A percentile compares a stretch with the other conserved stretches of the same genome.
Conservation (phyloP, 805 yeast genomes). For the Lipomyces oligophaga region DNA sequence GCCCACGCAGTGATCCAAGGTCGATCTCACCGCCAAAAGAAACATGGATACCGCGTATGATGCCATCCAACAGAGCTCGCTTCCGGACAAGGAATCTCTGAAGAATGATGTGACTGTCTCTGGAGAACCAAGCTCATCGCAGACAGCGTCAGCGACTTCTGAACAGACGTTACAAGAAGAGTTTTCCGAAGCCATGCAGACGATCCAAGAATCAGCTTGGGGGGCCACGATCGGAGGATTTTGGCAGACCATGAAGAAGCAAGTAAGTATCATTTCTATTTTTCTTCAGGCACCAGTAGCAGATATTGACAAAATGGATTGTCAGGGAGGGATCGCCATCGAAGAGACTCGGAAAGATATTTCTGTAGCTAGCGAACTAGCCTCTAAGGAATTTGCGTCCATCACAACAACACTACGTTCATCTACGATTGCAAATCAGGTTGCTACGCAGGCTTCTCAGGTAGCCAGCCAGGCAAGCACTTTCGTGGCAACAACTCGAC, state of each 20-base stretch:
- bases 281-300: not conserved
- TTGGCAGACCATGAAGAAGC: slow-evolving; percentile 35
- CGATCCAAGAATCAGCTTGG: slow-evolving; percentile 25
- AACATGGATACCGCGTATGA: slow-evolving; percentile 28
- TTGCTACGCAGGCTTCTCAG: slow-evolving; percentile 7
- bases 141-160: slow-evolving; percentile 1
- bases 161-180: slow-evolving; percentile 22
- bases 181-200: slow-evolving; percentile 24
- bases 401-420: slow-evolving; percentile 19
- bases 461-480: slow-evolving; percentile 9
- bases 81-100: slow-evolving; percentile 8
- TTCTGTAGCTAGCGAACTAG: slow-evolving; percentile 28
- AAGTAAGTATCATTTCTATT: slow-evolving; percentile 17
- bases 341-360: slow-evolving; percentile 34
- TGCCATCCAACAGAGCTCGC: slow-evolving; percentile 22
- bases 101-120: too few species aligned
- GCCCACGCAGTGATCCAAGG: too few species aligned
- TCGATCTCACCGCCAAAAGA: not conserved
- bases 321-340: slow-evolving; percentile 31
- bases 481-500: slow-evolving; percentile 8
- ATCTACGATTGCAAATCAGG: slow-evolving; percentile 24
- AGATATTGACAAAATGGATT: too few species aligned
- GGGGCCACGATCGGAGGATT: slow-evolving; percentile 31
- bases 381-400: slow-evolving; percentile 20
- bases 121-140: too few species aligned